Percentiles rank a stretch among this genome's conserved stretches.
Conservation (phyloP, 2,329 filamentous ascomycete species). For the Sphaerulina vaccinii region DNA sequence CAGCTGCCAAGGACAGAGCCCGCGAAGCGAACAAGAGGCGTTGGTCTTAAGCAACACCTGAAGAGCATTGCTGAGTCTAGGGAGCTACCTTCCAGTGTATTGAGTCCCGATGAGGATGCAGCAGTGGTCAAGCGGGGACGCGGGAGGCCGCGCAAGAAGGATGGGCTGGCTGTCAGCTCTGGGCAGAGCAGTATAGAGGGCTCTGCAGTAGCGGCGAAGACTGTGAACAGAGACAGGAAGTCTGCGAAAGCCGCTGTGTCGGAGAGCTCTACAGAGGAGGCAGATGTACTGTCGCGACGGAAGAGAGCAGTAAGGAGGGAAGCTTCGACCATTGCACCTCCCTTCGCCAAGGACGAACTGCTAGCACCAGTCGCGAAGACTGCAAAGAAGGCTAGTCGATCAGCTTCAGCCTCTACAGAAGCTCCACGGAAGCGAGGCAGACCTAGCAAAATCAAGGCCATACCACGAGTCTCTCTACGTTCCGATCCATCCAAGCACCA, state of each 20-base stretch:
- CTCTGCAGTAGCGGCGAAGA: neutral
- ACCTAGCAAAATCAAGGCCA: neutral
- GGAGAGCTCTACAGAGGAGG: neutral
- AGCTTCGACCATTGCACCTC: too few species aligned
- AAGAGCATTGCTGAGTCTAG: neutral
- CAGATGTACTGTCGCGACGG: too few species aligned
- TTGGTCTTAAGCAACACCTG: constrained; percentile 4
- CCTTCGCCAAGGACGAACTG: neutral
- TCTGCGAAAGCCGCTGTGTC: neutral
- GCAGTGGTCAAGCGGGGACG: neutral
- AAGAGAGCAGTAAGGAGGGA: too few species aligned
- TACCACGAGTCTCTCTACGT: constrained; percentile 2
- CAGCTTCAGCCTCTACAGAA: too few species aligned
- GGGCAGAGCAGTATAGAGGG: neutral
- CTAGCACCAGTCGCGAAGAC: neutral
- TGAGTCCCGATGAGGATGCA: neutral
- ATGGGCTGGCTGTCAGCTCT: neutral
- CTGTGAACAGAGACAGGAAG: neutral
- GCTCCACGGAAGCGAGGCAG: too few species aligned
- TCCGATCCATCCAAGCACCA: constrained; percentile 51
- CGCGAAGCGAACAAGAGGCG: neutral
- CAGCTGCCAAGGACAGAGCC: neutral
- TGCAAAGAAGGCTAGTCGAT: neutral
- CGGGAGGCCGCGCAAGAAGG: constrained; percentile 1
- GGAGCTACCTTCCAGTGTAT: neutral